A percentile compares a stretch with the other conserved stretches of the same genome.
phyloP scores from a whole-genome alignment of 106 monocot genomes.

The Dendrobium nobile region DNA sequence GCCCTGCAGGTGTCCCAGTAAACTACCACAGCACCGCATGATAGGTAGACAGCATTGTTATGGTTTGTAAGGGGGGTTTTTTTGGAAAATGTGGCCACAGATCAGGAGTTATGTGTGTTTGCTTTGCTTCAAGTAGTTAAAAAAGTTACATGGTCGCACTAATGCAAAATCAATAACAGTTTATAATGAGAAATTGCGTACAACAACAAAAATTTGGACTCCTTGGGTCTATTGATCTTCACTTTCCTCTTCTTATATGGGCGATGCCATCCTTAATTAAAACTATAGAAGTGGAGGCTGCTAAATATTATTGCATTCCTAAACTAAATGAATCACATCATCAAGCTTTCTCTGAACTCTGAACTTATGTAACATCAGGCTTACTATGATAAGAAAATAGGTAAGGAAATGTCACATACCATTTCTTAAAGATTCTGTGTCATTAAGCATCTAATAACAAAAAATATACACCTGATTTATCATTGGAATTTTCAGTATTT shows the following conservation, averaged over 20 bases:
- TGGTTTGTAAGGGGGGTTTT: neutral
- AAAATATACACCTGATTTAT: neutral
- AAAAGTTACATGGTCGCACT: neutral
- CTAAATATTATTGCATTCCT: neutral
- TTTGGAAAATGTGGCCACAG: neutral
- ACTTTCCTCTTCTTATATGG: too few relatives aligned
- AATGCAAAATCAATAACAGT: neutral
- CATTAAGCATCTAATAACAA: neutral
- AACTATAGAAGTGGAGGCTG: neutral
- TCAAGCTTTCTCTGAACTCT: neutral
- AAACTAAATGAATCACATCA: neutral
- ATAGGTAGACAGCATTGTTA: neutral
- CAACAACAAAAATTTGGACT: neutral
- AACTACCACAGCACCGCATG: neutral
- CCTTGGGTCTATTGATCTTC: neutral
- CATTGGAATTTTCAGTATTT: neutral
- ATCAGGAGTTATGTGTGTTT: neutral
- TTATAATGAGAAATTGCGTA: neutral
- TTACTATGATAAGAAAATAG: neutral
- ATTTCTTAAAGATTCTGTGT: neutral
- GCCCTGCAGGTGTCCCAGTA: neutral
- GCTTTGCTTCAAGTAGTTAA: neutral
- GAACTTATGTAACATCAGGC: neutral
- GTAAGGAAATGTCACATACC: neutral
- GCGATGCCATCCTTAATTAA: neutral